Conservation (phyloP, 306 rosid genomes). For the Elaeagnus macrophylla region DNA sequence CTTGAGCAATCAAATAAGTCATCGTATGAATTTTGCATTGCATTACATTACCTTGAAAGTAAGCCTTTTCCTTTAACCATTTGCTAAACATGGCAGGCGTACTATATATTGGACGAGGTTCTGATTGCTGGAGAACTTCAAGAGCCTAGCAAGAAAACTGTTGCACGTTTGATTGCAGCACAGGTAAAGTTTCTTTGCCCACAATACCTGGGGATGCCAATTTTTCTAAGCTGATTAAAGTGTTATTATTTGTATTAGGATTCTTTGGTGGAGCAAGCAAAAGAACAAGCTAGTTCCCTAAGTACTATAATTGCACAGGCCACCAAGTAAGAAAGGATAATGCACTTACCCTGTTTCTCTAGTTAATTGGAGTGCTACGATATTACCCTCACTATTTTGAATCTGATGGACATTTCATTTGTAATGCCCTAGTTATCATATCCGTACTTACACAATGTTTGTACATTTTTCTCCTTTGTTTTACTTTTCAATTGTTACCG, state of each 20-base stretch:
- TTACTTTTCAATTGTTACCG: no score
- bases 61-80: constrained; percentile 4
- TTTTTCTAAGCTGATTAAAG: constrained; percentile 2
- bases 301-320: constrained; percentile 86
- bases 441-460: no score
- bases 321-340: constrained; percentile 31
- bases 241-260: constrained; percentile 35
- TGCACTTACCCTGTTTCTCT: no score
- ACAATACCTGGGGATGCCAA: neutral
- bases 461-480: no score
- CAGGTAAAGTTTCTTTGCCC: constrained; percentile 46
- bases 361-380: no score
- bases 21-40: neutral
- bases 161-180: constrained; percentile 92
- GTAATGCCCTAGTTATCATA: no score
- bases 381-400: no score
- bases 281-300: constrained; percentile 80
- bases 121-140: constrained; percentile 94
- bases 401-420: no score
- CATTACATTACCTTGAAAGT: neutral
- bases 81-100: constrained; percentile 49
- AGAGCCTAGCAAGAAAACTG: constrained; percentile 90
- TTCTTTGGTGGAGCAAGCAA: constrained; percentile 93
- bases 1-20: neutral
- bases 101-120: constrained; percentile 84